phyloP scores from a whole-genome alignment of 345 rosid genomes.

The Pelargonium nanum region DNA sequence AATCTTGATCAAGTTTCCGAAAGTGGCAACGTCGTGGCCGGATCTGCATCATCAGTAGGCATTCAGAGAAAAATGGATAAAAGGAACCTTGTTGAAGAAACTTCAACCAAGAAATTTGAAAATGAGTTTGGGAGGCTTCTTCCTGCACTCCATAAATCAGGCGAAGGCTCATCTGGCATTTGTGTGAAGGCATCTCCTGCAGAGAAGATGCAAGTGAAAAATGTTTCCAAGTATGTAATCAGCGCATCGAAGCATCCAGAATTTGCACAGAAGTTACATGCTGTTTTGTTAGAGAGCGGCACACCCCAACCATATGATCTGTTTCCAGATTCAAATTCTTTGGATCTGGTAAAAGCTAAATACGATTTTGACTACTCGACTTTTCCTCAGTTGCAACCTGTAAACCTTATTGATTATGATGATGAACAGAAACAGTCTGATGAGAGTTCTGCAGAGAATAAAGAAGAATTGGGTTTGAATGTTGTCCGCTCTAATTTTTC shows the following conservation, averaged over 20 bases:
- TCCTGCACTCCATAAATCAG: slow-evolving; percentile 28
- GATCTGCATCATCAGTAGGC: slow-evolving; percentile 28
- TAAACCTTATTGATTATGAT: slow-evolving; percentile 13
- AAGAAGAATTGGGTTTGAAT: slow-evolving; percentile 28
- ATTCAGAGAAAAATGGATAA: slow-evolving; percentile 25
- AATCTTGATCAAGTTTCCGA: slow-evolving; percentile 14
- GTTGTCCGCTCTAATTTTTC: slow-evolving; percentile 16
- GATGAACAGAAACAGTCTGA: slow-evolving; percentile 18
- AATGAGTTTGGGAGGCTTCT: slow-evolving; percentile 58
- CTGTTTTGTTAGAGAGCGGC: slow-evolving; percentile 81
- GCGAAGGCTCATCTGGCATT: slow-evolving; percentile 31
- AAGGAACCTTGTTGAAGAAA: slow-evolving; percentile 29
- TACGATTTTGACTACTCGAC: slow-evolving; percentile 13
- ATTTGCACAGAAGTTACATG: slow-evolving; percentile 83
- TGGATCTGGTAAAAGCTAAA: slow-evolving; percentile 24
- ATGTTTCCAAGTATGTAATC: slow-evolving; percentile 77
- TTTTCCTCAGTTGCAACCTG: background rate
- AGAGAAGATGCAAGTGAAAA: slow-evolving; percentile 70
- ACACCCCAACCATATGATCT: slow-evolving; percentile 85
- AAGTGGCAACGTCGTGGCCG: slow-evolving; percentile 16
- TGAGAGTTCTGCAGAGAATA: slow-evolving; percentile 22
- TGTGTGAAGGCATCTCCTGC: slow-evolving; percentile 45
- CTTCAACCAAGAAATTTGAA: slow-evolving; percentile 48
- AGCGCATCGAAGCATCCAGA: slow-evolving; percentile 91
- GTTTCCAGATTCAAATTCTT: slow-evolving; percentile 49